Percentiles rank a stretch among this genome's conserved stretches.
phyloP scores from a whole-genome alignment of 2,329 filamentous ascomycete species.

The Cercospora zeina region DNA sequence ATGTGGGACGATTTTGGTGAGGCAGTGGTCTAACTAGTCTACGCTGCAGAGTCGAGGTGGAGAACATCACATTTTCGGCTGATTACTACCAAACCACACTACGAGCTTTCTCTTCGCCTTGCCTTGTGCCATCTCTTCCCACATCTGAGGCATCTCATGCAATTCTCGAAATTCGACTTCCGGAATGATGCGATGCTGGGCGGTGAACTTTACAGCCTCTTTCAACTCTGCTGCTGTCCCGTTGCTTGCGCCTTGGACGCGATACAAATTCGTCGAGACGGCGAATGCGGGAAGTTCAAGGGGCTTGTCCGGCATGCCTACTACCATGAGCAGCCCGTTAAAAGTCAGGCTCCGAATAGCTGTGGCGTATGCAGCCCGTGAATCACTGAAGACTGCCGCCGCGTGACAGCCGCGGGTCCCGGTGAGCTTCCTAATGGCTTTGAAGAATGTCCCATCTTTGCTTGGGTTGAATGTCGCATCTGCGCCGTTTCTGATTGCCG shows the following conservation, averaged over 20 bases:
- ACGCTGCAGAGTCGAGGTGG: not conserved
- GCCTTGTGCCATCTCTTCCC: not conserved
- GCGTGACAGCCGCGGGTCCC: not conserved
- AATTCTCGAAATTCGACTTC: not conserved
- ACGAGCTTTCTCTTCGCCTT: not conserved
- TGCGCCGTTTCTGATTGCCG: not conserved
- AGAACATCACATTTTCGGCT: not conserved
- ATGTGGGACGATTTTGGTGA: not conserved
- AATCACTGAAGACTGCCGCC: not conserved
- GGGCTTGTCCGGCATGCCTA: not conserved
- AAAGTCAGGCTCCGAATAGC: not conserved
- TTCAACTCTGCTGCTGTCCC: not conserved
- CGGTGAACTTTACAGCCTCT: not conserved
- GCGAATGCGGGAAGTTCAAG: not conserved
- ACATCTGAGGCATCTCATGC: slow-evolving; percentile 4
- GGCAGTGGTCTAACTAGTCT: not conserved
- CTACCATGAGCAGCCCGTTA: not conserved
- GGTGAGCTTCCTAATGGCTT: not conserved
- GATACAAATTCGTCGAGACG: not conserved
- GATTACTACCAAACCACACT: not conserved
- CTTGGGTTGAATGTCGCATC: not conserved
- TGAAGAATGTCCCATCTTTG: not conserved
- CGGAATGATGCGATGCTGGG: not conserved
- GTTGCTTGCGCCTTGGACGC: not conserved
- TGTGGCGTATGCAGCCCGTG: not conserved